Conservation (phyloP, 805 yeast genomes). For the Jamesozyma jinghongensis region DNA sequence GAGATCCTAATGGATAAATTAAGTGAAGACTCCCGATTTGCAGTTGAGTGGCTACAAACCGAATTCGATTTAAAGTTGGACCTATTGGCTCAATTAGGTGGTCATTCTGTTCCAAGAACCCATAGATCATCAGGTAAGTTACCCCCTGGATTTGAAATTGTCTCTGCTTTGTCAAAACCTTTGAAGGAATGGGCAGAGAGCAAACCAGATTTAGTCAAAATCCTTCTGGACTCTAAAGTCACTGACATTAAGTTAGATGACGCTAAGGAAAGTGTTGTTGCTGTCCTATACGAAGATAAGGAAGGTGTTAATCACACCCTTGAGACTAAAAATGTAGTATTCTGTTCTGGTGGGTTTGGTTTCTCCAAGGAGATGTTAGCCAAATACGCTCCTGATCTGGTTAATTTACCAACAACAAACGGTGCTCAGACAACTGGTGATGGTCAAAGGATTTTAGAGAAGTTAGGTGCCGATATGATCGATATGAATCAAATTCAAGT, state of each 20-base stretch:
- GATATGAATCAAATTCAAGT: slow-evolving; percentile 54
- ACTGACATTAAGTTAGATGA: slow-evolving; percentile 26
- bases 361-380: slow-evolving; percentile 32
- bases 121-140: slow-evolving; percentile 58
- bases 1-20: slow-evolving; percentile 50
- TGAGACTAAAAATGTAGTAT: slow-evolving; percentile 32
- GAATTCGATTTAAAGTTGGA: slow-evolving; percentile 54
- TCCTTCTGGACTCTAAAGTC: slow-evolving; percentile 35
- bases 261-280: slow-evolving; percentile 27
- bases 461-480: slow-evolving; percentile 39
- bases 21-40: slow-evolving; percentile 52
- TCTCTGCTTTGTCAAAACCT: slow-evolving; percentile 36
- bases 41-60: slow-evolving; percentile 65
- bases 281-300: slow-evolving; percentile 34
- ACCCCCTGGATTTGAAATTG: slow-evolving; percentile 54
- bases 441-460: slow-evolving; percentile 43
- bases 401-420: slow-evolving; percentile 45
- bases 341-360: slow-evolving; percentile 55
- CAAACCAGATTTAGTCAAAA: slow-evolving; percentile 27
- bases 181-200: slow-evolving; percentile 29
- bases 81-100: slow-evolving; percentile 68
- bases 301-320: slow-evolving; percentile 20
- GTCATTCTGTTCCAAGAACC: slow-evolving; percentile 73
- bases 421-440: slow-evolving; percentile 51
- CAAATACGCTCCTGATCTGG: slow-evolving; percentile 39